phyloP scores from a whole-genome alignment of 2,329 filamentous ascomycete genomes.

The Harringtonia aguacate region DNA sequence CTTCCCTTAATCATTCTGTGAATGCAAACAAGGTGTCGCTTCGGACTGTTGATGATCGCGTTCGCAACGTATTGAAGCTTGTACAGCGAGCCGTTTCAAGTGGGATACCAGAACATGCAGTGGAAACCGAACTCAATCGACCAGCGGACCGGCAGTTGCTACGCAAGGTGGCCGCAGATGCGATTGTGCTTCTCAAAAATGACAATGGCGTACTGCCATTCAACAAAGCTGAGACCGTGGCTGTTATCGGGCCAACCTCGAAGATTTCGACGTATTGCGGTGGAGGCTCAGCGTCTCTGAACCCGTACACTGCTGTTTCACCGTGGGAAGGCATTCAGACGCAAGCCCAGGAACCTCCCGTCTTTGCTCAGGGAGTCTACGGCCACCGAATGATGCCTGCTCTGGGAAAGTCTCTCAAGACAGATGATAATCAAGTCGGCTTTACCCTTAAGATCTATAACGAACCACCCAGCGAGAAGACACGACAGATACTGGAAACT shows the following conservation, averaged over 20 bases:
- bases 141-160: constrained; percentile 29
- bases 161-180: constrained; percentile 48
- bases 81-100: neutral
- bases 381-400: constrained; percentile 50
- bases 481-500: neutral
- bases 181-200: constrained; percentile 54
- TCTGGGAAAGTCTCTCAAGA: constrained; percentile 53
- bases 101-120: neutral
- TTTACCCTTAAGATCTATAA: neutral
- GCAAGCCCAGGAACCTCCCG: constrained; percentile 56
- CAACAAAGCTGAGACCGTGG: neutral
- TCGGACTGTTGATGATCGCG: neutral
- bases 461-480: neutral
- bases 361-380: constrained; percentile 58
- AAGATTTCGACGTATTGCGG: constrained; percentile 34
- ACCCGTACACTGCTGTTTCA: constrained; percentile 56
- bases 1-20: neutral
- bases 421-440: constrained; percentile 46
- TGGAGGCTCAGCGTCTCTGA: constrained; percentile 56
- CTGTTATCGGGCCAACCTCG: neutral
- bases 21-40: neutral
- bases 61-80: neutral
- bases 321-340: constrained; percentile 52
- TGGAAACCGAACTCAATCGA: neutral
- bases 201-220: constrained; percentile 48